Evolutionary conservation across 106 monocot genomes (phyloP), one percentile per base, ranked within the genome.

Genomic region (Chionographis japonica): DNA sequence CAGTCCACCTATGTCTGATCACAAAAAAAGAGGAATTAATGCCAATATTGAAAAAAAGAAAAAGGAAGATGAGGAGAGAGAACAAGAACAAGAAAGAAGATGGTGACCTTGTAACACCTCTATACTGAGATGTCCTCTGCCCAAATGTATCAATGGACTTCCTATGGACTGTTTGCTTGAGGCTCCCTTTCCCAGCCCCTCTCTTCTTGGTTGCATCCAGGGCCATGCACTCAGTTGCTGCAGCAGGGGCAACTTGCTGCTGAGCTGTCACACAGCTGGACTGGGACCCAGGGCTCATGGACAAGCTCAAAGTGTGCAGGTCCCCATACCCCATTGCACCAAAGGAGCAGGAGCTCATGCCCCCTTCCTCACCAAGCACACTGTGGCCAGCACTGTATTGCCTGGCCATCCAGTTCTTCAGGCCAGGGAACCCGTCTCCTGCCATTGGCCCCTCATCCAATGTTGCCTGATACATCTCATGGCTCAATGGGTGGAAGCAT

Each of bases 1-100:
- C 95, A 67, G 95, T 97, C 95, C 95, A 98, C 71, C 97, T 89
- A 81, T 98, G 97, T 80, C 97, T 98, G 71, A 27, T 64, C 57
- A 43, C 43, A 68, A 41, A 52, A 46, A 65, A 20, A 66, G 2
- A 2, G 3, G 51, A 52, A 2, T 2, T 49, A 64, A 8, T 50
- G 8, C 42, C 4, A 10, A n/a, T 10, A 18, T 12, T 9, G 19
- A 37, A 63, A 39, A n/a, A 73, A 5, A 15, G 54, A 15, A 40
- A 74, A 4, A 7, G 55, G 37, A 40, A 27, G 3, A 55, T 17
- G 6, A 51, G 12, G 15, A 14, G 8, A 20, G 39, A 65, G 56
- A 50, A 6, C 46, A 46, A 46, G 46, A 46, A 10, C 37, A 19
- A 50, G 60, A 43, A 40, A 56, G 35, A 39, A 17, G 68, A 11